Base-by-base conservation (phyloP, 306 rosid species). In the Lathyrus oleraceus region DNA sequence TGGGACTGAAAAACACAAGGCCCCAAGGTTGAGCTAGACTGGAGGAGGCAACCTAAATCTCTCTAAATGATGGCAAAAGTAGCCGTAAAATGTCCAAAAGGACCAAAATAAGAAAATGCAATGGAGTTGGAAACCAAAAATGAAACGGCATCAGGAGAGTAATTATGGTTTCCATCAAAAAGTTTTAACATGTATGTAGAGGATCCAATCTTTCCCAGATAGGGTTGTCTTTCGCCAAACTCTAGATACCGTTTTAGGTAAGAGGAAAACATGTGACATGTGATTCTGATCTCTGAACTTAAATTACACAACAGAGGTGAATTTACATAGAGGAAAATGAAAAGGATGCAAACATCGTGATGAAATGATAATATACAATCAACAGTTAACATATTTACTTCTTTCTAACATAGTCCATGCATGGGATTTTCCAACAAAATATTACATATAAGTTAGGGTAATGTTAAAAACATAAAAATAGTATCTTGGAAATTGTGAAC, bases 381-480 rank as follows among this genome's bases (percentile, higher is more conserved):
- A 27, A 57, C 27, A 9, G 30, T 36, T 61, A 5, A 38, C 30
- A 49, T 61, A 19, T 19, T 61, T 39, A 28, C 49, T 38, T 10
- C 17, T 19, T 62, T 62, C 51, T 20, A 38, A 17, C 32, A 10
- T 60, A 32, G 58, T 39, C 60, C 43, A 67, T 20, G 62, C 28
- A 47, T 21, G 16, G 36, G 48, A 38, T 11, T 72, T 40, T 47
- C 70, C 66, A 60, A 36, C 39, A 61, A 58, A 65, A 58, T 56
- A 59, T 77, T 52, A 62, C 9, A 16, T 44, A 35, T 11, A 66
- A n/a, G n/a, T n/a, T n/a, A n/a, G n/a, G n/a, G n/a, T n/a, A n/a
- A n/a, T n/a, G n/a, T n/a, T n/a, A n/a, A n/a, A n/a, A n/a, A n/a
- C n/a, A n/a, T n/a, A n/a, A n/a, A n/a, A n/a, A n/a, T n/a, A n/a